phyloP scores from a whole-genome alignment of 176 grass and related monocot genomes.

The Eremochloa ophiuroides region DNA sequence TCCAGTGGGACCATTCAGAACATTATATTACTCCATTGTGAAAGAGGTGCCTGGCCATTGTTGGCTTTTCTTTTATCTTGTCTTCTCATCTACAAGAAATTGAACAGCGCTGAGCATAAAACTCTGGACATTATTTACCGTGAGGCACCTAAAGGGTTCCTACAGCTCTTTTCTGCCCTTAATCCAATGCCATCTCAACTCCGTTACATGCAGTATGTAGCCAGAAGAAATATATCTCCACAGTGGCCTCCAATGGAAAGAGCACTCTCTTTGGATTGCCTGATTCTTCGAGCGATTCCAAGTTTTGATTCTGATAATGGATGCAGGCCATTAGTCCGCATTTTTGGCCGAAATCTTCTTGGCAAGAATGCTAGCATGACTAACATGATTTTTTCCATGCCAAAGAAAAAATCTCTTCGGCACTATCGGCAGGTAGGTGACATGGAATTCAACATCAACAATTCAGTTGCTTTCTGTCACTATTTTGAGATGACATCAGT shows the following conservation, averaged over 20 bases:
- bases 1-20: conserved; percentile 71
- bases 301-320: conserved; percentile 88
- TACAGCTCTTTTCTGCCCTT: conserved; percentile 89
- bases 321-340: conserved; percentile 81
- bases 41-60: conserved; percentile 91
- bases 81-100: conserved; percentile 82
- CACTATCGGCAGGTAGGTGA: conserved; percentile 77
- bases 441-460: conserved; percentile 14
- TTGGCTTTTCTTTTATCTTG: conserved; percentile 92
- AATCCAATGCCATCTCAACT: conserved; percentile 96
- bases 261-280: conserved; percentile 87
- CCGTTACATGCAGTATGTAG: conserved; percentile 88
- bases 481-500: background rate
- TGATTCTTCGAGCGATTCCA: conserved; percentile 93
- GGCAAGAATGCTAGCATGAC: conserved; percentile 48
- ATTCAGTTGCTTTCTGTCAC: conserved; percentile 25
- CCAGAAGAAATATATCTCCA: conserved; percentile 88
- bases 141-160: conserved; percentile 89
- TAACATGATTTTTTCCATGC: conserved; percentile 79
- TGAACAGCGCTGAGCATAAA: conserved; percentile 75
- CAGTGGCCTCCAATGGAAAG: conserved; percentile 91
- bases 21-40: conserved; percentile 86
- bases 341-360: conserved; percentile 83
- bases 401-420: conserved; percentile 84
- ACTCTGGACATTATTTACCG: conserved; percentile 86